Percentiles rank a stretch among this genome's conserved stretches.
Conservation (phyloP, 2,329 filamentous ascomycete genomes). For the Lasiodiplodia hormozganensis region DNA sequence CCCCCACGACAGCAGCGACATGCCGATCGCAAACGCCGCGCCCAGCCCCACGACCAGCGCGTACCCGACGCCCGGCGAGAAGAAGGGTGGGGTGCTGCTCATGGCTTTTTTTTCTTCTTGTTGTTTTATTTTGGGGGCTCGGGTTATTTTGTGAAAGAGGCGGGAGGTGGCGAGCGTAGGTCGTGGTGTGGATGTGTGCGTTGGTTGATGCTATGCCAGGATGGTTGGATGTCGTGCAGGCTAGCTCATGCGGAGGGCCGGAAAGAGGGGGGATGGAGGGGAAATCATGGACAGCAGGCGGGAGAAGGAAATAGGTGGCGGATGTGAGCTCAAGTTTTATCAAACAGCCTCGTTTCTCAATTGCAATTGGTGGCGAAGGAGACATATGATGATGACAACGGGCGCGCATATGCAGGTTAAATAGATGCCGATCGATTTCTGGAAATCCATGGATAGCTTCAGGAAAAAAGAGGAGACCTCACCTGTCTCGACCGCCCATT, state of each 20-base stretch:
- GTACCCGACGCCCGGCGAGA: conserved; percentile 25
- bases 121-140: background rate
- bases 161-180: too few species aligned
- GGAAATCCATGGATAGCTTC: background rate
- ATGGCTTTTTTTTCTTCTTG: background rate
- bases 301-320: background rate
- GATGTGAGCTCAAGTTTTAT: background rate
- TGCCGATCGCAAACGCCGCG: conserved; percentile 28
- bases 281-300: too few species aligned
- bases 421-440: conserved; percentile 4
- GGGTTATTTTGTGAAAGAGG: background rate
- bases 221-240: too few species aligned
- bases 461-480: background rate
- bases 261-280: too few species aligned
- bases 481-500: background rate
- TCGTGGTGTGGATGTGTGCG: too few species aligned
- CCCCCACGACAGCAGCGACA: conserved; percentile 26
- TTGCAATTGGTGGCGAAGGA: background rate
- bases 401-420: background rate
- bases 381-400: background rate
- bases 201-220: too few species aligned
- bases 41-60: conserved; percentile 27
- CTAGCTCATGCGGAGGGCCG: too few species aligned
- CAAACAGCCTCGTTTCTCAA: too few species aligned
- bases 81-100: conserved; percentile 13